These are phyloP conservation scores for Tricholoma bakamatsutake DNA, from an alignment of 768 basidiomycete genomes.

Conservation along the genomic window DNA sequence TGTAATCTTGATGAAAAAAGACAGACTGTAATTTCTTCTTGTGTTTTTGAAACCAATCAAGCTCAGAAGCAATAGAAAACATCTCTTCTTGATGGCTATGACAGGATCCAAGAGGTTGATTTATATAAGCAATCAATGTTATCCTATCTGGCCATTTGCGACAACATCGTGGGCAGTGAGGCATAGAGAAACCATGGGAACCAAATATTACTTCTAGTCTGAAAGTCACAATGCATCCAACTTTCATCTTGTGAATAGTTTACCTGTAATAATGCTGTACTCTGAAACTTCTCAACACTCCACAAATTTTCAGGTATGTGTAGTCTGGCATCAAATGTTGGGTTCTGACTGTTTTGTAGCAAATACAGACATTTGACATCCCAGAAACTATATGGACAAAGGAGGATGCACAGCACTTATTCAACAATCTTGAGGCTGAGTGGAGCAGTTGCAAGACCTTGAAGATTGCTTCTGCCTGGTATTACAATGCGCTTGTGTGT, in stretches of 20 bases:
- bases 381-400: not conserved
- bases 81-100: not conserved
- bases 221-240: no score
- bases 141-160: not conserved
- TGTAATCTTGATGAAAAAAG: not conserved
- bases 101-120: constrained; percentile 3
- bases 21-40: not conserved
- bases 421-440: not conserved
- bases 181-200: not conserved
- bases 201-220: not conserved
- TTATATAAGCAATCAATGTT: not conserved
- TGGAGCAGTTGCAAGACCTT: not conserved
- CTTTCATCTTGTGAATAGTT: not conserved
- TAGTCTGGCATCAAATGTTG: not conserved
- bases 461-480: not conserved
- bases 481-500: not conserved
- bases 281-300: not conserved
- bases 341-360: not conserved
- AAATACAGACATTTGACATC: not conserved
- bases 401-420: not conserved
- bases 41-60: not conserved
- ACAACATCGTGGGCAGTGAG: not conserved
- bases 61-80: not conserved
- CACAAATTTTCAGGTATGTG: not conserved
- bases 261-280: not conserved